Conservation (phyloP, 177 flowering plant species). For the Vitis hybrid region DNA sequence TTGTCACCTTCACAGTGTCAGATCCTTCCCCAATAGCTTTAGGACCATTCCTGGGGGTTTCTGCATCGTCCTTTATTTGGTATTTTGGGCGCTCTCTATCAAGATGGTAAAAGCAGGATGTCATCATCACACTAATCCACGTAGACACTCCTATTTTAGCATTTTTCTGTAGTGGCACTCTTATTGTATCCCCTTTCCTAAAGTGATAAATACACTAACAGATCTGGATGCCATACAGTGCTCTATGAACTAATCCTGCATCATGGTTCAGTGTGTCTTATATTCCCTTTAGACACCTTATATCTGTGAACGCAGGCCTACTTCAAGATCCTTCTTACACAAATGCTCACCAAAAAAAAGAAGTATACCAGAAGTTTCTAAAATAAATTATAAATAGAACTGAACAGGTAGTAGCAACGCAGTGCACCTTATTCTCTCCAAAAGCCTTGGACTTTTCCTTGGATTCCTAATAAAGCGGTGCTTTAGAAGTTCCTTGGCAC, state of each 20-base stretch:
- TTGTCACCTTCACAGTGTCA: constrained; percentile 67
- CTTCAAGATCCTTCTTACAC: neutral
- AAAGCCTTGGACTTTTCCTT: constrained; percentile 81
- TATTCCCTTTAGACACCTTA: neutral
- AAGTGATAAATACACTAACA: neutral
- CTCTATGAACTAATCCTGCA: neutral
- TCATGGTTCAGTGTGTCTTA: neutral
- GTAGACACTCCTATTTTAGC: neutral
- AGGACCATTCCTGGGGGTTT: constrained; percentile 47
- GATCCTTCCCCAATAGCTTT: constrained; percentile 52
- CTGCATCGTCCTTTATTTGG: constrained; percentile 59
- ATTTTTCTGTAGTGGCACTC: neutral
- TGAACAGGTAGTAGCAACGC: neutral
- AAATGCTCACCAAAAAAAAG: neutral
- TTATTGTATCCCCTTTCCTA: no score
- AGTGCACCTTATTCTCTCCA: constrained; percentile 87
- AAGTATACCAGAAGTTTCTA: neutral
- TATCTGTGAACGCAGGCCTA: neutral
- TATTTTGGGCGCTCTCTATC: constrained; percentile 89
- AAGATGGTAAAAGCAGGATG: constrained; percentile 8
- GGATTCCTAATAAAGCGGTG: constrained; percentile 88
- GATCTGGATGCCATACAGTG: neutral
- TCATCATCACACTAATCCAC: constrained; percentile 6
- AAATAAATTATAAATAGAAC: neutral
- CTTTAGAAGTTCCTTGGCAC: constrained; percentile 95